A percentile compares a stretch with the other conserved stretches of the same genome.
Evolutionary conservation across 2,329 filamentous ascomycete genomes (phyloP).

Genomic region (Cladosporium sp.): DNA sequence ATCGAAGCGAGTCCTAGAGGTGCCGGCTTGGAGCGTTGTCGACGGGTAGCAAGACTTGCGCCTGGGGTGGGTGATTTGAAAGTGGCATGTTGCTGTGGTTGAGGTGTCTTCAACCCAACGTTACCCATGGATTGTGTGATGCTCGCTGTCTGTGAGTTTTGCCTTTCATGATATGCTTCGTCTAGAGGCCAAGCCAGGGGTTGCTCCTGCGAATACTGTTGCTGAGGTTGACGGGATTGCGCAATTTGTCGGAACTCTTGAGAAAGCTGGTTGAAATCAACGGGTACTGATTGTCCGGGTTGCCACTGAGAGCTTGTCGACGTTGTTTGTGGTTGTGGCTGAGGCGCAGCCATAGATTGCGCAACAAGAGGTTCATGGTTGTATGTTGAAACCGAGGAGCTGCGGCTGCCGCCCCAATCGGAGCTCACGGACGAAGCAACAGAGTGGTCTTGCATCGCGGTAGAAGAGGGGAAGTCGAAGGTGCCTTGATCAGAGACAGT

Average conservation of each 20-base stretch:
- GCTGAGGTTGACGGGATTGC: slow-evolving; percentile 25
- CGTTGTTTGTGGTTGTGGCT: slow-evolving; percentile 7
- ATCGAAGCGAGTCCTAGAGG: slow-evolving; percentile 45
- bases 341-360: slow-evolving; percentile 22
- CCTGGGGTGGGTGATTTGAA: slow-evolving; percentile 42
- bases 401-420: slow-evolving; percentile 38
- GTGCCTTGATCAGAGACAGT: slow-evolving; percentile 32
- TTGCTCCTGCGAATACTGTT: slow-evolving; percentile 33
- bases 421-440: slow-evolving; percentile 32
- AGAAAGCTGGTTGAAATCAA: slow-evolving; percentile 38
- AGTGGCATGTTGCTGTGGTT: slow-evolving; percentile 32
- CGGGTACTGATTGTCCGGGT: slow-evolving; percentile 40
- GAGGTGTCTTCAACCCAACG: slow-evolving; percentile 39
- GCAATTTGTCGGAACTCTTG: slow-evolving; percentile 38
- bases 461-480: slow-evolving; percentile 29
- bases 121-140: slow-evolving; percentile 41
- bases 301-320: slow-evolving; percentile 37
- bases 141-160: slow-evolving; percentile 36
- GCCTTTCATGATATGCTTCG: slow-evolving; percentile 33
- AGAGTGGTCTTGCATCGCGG: slow-evolving; percentile 29
- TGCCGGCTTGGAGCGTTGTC: slow-evolving; percentile 44
- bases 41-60: slow-evolving; percentile 43
- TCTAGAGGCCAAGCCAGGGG: slow-evolving; percentile 37
- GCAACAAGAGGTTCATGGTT: slow-evolving; percentile 7
- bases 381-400: slow-evolving; percentile 33